Evolutionary conservation across 116 monocot species (phyloP).

Genomic region (Trichopus zeylanicus): DNA sequence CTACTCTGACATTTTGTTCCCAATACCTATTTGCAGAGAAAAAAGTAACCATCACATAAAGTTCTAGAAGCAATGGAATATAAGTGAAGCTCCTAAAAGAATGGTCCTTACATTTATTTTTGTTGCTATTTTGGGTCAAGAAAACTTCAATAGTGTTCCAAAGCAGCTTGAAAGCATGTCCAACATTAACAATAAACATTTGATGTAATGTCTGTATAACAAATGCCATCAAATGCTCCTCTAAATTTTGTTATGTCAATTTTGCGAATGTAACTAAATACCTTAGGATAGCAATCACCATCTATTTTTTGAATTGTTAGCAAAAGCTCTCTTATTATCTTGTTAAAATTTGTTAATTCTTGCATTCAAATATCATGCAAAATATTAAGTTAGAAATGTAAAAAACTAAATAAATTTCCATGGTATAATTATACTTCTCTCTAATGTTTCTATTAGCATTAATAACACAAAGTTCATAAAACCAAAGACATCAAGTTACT

Average conservation of each 20-base stretch:
- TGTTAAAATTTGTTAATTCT: slow-evolving; percentile 89
- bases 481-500: slow-evolving; percentile 39
- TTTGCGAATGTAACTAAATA: slow-evolving; percentile 4
- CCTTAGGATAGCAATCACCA: slow-evolving; percentile 95
- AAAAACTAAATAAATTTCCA: no score
- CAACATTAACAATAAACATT: slow-evolving; percentile 97
- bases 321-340: slow-evolving; percentile 69
- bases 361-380: slow-evolving; percentile 12
- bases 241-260: background rate
- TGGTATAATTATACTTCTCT: no score
- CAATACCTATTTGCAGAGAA: slow-evolving; percentile 31
- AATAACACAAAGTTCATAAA: background rate
- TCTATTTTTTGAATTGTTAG: slow-evolving; percentile 84
- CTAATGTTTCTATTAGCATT: background rate
- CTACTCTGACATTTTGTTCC: slow-evolving; percentile 60
- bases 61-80: background rate
- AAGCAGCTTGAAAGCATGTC: slow-evolving; percentile 76
- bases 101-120: slow-evolving; percentile 73
- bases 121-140: slow-evolving; percentile 80
- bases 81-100: background rate
- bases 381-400: background rate
- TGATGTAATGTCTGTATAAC: slow-evolving; percentile 69
- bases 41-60: background rate
- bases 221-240: background rate
- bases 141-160: slow-evolving; percentile 86